phyloP scores from a whole-genome alignment of 148 eudicot genomes.

The Chenopodium suecicum region DNA sequence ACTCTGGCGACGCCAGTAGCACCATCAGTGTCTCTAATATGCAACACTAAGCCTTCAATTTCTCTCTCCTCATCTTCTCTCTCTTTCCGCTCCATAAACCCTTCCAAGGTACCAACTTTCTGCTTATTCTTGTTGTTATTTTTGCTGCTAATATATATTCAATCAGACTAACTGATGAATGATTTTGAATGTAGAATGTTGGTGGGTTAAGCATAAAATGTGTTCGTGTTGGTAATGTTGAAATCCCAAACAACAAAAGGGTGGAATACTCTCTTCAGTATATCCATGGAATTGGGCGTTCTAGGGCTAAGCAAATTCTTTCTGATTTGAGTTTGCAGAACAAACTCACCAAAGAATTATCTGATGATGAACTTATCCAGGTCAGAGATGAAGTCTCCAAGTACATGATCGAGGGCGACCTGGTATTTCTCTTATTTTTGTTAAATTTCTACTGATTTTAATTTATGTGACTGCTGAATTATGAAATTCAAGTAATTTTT shows the following conservation, averaged over 20 bases:
- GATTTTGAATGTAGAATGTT: background rate
- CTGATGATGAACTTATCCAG: conserved; percentile 52
- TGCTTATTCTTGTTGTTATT: background rate
- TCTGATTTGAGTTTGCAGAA: conserved; percentile 51
- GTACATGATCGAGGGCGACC: conserved; percentile 71
- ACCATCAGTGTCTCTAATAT: conserved; percentile 49
- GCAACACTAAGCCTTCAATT: conserved; percentile 33
- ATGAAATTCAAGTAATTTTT: background rate
- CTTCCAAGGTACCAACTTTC: conserved; percentile 42
- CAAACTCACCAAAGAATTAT: conserved; percentile 53
- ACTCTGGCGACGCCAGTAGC: conserved; percentile 48
- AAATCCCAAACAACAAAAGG: conserved; percentile 59
- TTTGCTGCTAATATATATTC: no score
- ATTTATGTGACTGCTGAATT: background rate
- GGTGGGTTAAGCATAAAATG: conserved; percentile 46
- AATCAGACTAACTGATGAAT: background rate
- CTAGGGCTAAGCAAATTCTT: conserved; percentile 49
- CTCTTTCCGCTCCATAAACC: conserved; percentile 31
- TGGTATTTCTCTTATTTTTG: conserved; percentile 30
- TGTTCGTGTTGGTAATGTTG: conserved; percentile 69
- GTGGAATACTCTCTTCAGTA: conserved; percentile 58
- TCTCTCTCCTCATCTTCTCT: conserved; percentile 23
- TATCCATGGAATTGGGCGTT: conserved; percentile 62
- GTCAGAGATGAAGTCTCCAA: conserved; percentile 49
- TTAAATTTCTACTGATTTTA: background rate